Evolutionary conservation across 2,329 filamentous ascomycete species (phyloP), one percentile per base, ranked within the genome.

Genomic region (Colletotrichum karsti): DNA sequence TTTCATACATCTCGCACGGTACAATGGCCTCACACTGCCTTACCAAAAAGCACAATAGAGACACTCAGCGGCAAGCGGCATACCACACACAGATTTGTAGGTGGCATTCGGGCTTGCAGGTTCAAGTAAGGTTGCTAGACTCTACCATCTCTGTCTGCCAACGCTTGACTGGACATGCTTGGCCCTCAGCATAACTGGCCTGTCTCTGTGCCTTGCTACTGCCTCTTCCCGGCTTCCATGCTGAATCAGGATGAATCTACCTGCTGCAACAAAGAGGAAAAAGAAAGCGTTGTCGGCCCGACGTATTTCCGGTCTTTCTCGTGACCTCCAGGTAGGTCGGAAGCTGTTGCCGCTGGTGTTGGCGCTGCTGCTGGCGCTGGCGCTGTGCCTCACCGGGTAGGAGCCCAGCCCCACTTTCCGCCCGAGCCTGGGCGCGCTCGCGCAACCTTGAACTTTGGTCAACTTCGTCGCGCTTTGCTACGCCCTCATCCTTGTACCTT

Each of bases 391-490:
- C 42, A 24, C 44, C 51, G 51, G 59, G 37, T 39, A 67, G 60
- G 64, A 51, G 42, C 51, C 22, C 44, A 46, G 64, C 59, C 51
- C 64, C 64, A 64, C 64, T 67, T 67, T 67, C 26, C 64, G 60
- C 59, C 59, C 57, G 64, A 63, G 53, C 42, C 59, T 58, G 59
- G 56, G 64, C 51, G 44, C 50, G 63, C 33, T 59, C 51, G 44
- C 50, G 63, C 33, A 42, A 53, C 58, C 20, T 39, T 51, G 22
- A 64, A 57, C 51, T 67, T 39, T 64, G 59, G 59, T 55, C 59
- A 57, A 63, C 64, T 67, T 63, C 59, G 59, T 67, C 64, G 64
- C 64, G 64, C 59, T 67, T 37, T 57, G 35, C 57, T 28, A 56
- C 60, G n/a, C 53, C 59, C 59, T 64, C 64, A 67, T 67, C 64